These are phyloP conservation scores for Ilyonectria sp. DNA, from an alignment of 2,329 filamentous ascomycete genomes.

Conservation along the genomic window DNA sequence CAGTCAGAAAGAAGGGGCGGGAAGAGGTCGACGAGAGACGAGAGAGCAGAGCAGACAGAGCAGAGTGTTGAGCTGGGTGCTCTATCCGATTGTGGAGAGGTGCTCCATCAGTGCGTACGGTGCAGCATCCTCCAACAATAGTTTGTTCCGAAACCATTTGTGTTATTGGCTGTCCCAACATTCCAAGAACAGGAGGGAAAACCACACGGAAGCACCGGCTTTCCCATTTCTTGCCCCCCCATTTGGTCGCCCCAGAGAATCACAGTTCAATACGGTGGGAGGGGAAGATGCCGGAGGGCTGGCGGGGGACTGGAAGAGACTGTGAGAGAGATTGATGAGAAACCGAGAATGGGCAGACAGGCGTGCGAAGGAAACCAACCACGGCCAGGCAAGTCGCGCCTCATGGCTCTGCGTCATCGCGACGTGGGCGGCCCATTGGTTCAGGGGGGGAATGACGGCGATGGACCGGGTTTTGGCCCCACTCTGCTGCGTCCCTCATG, in stretches of 20 bases:
- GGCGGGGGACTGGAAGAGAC: neutral
- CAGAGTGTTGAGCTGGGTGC: neutral
- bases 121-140: neutral
- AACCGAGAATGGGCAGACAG: conserved; percentile 29
- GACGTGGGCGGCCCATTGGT: conserved; percentile 40
- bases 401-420: conserved; percentile 46
- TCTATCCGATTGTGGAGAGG: neutral
- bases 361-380: conserved; percentile 29
- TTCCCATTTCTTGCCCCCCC: neutral
- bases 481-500: conserved; percentile 28
- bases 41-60: neutral
- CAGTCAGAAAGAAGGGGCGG: conserved; percentile 5
- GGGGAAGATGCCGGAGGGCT: neutral
- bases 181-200: conserved; percentile 9
- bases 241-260: neutral
- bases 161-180: conserved; percentile 22
- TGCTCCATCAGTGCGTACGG: neutral
- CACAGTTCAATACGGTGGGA: conserved; percentile 15
- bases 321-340: conserved; percentile 7
- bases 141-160: conserved; percentile 17
- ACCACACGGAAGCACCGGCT: conserved; percentile 13
- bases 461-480: conserved; percentile 31
- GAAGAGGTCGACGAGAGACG: neutral
- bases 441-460: conserved; percentile 44
- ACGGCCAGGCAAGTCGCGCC: conserved; percentile 36